These are phyloP conservation scores for Solanum sitiens DNA, from an alignment of 257 asterid species.

Conservation along the genomic window DNA sequence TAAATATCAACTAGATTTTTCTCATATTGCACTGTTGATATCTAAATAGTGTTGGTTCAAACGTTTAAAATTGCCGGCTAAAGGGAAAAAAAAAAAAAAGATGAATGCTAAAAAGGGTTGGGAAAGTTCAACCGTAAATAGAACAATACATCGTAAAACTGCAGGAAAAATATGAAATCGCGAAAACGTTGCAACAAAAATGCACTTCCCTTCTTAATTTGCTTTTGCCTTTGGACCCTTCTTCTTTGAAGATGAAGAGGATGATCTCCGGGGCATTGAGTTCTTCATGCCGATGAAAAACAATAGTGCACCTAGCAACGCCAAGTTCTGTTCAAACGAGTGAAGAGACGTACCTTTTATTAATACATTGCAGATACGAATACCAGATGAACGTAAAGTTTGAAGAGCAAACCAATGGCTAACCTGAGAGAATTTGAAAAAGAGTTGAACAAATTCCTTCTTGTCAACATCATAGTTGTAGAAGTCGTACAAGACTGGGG, in stretches of 20 bases:
- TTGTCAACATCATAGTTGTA: slow-evolving; percentile 84
- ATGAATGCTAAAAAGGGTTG: background rate
- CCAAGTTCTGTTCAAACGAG: slow-evolving; percentile 45
- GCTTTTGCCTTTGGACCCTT: slow-evolving; percentile 65
- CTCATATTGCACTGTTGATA: background rate
- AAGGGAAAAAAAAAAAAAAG: background rate
- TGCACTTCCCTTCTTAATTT: slow-evolving; percentile 23
- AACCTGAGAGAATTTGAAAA: slow-evolving; percentile 80
- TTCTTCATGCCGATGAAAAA: slow-evolving; percentile 91
- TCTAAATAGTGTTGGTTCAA: background rate
- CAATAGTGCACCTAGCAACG: slow-evolving; percentile 72
- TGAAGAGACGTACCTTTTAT: background rate
- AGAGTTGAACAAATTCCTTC: slow-evolving; percentile 59
- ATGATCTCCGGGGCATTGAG: slow-evolving; percentile 58
- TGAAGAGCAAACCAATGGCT: background rate
- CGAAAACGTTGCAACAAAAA: slow-evolving; percentile 1
- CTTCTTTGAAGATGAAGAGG: slow-evolving; percentile 38
- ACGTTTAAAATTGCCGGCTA: background rate
- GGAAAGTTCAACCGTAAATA: background rate
- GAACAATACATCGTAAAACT: background rate
- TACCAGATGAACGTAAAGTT: no score
- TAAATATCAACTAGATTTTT: background rate
- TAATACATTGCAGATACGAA: background rate
- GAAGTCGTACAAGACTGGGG: slow-evolving; percentile 82
- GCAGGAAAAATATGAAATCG: background rate